Percentiles rank a stretch among this genome's conserved stretches.
phyloP scores from a whole-genome alignment of 2,329 filamentous ascomycete species.

The Orbilia oligospora region DNA sequence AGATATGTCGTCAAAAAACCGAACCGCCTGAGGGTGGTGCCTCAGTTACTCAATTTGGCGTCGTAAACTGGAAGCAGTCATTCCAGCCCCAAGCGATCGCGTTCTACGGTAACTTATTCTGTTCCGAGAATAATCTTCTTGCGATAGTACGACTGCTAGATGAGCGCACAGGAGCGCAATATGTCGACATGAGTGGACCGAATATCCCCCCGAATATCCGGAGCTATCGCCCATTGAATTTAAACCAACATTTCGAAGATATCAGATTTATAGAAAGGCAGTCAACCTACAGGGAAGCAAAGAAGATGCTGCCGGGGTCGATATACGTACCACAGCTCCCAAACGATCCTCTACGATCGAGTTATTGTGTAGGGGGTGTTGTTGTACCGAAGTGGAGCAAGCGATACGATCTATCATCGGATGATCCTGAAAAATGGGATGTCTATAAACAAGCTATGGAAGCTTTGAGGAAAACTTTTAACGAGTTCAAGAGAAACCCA shows the following conservation, averaged over 20 bases:
- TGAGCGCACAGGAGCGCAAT: slow-evolving; percentile 27
- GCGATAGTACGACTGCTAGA: slow-evolving; percentile 35
- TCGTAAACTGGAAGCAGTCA: slow-evolving; percentile 42
- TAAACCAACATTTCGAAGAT: neutral
- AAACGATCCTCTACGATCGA: slow-evolving; percentile 14
- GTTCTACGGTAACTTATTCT: slow-evolving; percentile 19
- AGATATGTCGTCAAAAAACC: slow-evolving; percentile 13
- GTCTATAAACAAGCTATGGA: slow-evolving; percentile 22
- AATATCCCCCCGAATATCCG: slow-evolving; percentile 23
- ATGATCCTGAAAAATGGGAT: slow-evolving; percentile 15
- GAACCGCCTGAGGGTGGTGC: neutral
- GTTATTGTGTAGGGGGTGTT: slow-evolving; percentile 42
- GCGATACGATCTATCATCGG: slow-evolving; percentile 31
- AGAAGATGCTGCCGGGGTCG: slow-evolving; percentile 42
- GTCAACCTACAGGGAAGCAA: neutral
- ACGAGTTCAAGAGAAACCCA: slow-evolving; percentile 11
- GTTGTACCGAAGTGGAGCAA: slow-evolving; percentile 36
- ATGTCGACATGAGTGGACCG: slow-evolving; percentile 28
- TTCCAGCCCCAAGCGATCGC: slow-evolving; percentile 26
- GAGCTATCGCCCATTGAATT: slow-evolving; percentile 1
- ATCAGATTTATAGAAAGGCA: neutral
- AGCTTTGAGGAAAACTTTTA: neutral
- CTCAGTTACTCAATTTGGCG: slow-evolving; percentile 22
- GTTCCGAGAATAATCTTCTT: neutral
- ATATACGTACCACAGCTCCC: slow-evolving; percentile 38